Conservation (phyloP, 805 yeast genomes). For the Metschnikowia chrysomelidarum region DNA sequence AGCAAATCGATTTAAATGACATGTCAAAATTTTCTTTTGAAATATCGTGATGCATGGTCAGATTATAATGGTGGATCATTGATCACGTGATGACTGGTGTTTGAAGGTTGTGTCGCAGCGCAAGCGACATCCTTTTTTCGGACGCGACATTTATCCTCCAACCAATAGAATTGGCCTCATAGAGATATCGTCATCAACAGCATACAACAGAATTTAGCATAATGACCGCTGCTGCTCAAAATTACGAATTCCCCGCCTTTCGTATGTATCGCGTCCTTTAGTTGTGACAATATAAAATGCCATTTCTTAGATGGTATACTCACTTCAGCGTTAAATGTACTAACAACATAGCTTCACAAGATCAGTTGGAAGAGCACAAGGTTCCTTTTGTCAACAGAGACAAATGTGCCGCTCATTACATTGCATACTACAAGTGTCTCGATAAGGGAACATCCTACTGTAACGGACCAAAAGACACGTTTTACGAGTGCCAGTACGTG, state of each 20-base stretch:
- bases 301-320: not conserved
- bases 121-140: no score
- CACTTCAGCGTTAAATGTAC: constrained; percentile 1
- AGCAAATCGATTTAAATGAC: no score
- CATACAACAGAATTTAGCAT: not conserved
- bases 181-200: not conserved
- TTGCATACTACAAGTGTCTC: constrained; percentile 42
- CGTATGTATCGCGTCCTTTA: no score
- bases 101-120: no score
- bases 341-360: constrained; percentile 20
- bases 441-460: constrained; percentile 44
- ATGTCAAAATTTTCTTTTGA: no score
- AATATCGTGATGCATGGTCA: no score
- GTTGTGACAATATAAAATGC: no score
- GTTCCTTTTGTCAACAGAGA: constrained; percentile 46
- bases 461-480: constrained; percentile 38
- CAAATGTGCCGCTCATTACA: constrained; percentile 43
- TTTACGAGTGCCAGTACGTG: constrained; percentile 44
- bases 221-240: constrained; percentile 18
- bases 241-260: constrained; percentile 39
- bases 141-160: constrained; percentile 12
- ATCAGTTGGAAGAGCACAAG: constrained; percentile 39
- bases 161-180: constrained; percentile 9
- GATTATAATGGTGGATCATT: no score
- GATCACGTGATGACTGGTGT: no score